Evolutionary conservation across 2,329 filamentous ascomycete species (phyloP).

Genomic region (Pestalotiopsis sp.): DNA sequence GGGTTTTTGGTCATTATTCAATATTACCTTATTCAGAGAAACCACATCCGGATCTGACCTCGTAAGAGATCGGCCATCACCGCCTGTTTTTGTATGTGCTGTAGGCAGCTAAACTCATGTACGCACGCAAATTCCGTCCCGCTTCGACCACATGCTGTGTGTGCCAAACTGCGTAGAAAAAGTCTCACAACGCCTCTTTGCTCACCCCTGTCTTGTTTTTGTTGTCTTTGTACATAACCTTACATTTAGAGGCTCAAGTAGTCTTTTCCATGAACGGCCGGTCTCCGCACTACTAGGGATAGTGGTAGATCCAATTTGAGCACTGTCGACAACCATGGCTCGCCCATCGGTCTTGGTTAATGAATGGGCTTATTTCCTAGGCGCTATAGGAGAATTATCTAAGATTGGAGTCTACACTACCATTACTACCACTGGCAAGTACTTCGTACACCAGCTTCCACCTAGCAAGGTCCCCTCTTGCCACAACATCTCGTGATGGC

Average conservation of each 20-base stretch:
- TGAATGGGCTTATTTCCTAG: neutral
- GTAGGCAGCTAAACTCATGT: neutral
- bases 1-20: neutral
- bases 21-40: neutral
- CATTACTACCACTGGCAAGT: no score
- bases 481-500: neutral
- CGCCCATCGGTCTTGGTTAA: neutral
- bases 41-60: neutral
- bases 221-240: neutral
- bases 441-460: neutral
- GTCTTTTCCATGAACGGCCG: neutral
- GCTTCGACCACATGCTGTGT: neutral
- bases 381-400: neutral
- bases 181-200: neutral
- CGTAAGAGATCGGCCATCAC: neutral
- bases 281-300: conserved; percentile 3
- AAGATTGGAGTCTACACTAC: neutral
- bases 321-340: neutral
- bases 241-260: neutral
- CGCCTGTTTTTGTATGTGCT: neutral
- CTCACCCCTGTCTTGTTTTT: neutral
- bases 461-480: neutral
- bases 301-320: conserved; percentile 9
- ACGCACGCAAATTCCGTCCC: neutral
- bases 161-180: neutral